Base-by-base conservation (phyloP, 2,329 filamentous ascomycete species). In the Fragosphaeria purpurea region DNA sequence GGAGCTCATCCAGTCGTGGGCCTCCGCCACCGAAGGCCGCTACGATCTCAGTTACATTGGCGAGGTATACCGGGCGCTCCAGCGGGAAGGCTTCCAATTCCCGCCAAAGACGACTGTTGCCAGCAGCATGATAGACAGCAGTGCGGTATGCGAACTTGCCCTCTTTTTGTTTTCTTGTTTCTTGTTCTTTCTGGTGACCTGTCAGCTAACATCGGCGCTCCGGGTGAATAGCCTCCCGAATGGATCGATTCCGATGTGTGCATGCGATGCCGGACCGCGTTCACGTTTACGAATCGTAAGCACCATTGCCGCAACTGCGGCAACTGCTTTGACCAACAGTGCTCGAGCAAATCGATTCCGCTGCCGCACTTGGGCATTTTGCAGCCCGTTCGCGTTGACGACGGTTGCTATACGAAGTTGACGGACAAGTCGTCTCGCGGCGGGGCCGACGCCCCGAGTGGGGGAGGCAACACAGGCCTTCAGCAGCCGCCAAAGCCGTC, bases 231-330 rank as follows among this genome's bases (percentile, higher is more conserved):
- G 84, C 93, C 93, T 8, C 93, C 93, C 0, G 93, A 98, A 69
- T 98, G 93, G 93, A 83, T 84, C 47, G 93, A 98, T 68, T 96
- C 91, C 9, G 93, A 98, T 61, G 91, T 98, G 35, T 98, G 93
- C 66, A 96, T 98, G 89, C 85, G 93, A 63, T 98, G 93, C 66
- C 83, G 93, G 59, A 96, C 91, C 10, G 71, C 88, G 13, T 98
- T 98, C 61, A 96, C 88, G 45, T 96, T 98, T 63, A 98, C 91
- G 50, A 98, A 98, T 66, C 84, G 93, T 62, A 98, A 97, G 65
- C 93, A 98, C 64, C 93, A 98, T 66, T 98, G 93, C 63, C 83
- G 93, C 57, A 98, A 98, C 66, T 98, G 93, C 62, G 93, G 93
- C 47, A 95, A 93, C 67, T 93, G 95, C 61, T 98, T 98, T 65